These are phyloP conservation scores for Ophiocordyceps robertsii DNA, from an alignment of 2,329 filamentous ascomycete species.

Conservation along the genomic window DNA sequence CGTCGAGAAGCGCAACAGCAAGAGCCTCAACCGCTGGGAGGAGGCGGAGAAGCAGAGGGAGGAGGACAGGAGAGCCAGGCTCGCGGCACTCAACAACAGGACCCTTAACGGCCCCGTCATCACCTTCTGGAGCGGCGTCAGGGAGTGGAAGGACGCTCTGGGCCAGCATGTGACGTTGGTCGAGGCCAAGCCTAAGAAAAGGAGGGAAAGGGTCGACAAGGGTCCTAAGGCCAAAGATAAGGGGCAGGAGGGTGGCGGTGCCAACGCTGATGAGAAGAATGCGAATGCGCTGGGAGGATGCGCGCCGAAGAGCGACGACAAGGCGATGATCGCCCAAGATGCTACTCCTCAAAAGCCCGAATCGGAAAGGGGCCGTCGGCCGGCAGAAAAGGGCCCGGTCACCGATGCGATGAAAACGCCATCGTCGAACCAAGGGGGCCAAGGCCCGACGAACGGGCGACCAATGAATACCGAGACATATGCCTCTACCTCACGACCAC, in stretches of 20 bases:
- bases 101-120: constrained; percentile 81
- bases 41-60: constrained; percentile 80
- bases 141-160: constrained; percentile 64
- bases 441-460: not conserved
- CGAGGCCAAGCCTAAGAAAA: constrained; percentile 49
- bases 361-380: not conserved
- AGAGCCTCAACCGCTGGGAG: constrained; percentile 88
- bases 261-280: constrained; percentile 10
- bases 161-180: constrained; percentile 52
- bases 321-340: not conserved
- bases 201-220: constrained; percentile 29
- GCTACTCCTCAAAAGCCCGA: not conserved
- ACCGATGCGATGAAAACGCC: not conserved
- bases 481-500: not conserved
- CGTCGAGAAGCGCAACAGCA: constrained; percentile 76
- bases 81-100: constrained; percentile 78
- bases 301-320: constrained; percentile 6
- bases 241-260: constrained; percentile 3
- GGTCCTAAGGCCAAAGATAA: constrained; percentile 12
- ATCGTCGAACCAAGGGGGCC: not conserved
- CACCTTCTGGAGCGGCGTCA: constrained; percentile 86
- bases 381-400: not conserved
- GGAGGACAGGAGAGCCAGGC: constrained; percentile 66
- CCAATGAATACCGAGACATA: not conserved
- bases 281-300: constrained; percentile 2